Percentiles rank a stretch among this genome's conserved stretches.
These are phyloP conservation scores for Erucastrum elatum DNA, from an alignment of 345 rosid genomes.

Conservation along the genomic window DNA sequence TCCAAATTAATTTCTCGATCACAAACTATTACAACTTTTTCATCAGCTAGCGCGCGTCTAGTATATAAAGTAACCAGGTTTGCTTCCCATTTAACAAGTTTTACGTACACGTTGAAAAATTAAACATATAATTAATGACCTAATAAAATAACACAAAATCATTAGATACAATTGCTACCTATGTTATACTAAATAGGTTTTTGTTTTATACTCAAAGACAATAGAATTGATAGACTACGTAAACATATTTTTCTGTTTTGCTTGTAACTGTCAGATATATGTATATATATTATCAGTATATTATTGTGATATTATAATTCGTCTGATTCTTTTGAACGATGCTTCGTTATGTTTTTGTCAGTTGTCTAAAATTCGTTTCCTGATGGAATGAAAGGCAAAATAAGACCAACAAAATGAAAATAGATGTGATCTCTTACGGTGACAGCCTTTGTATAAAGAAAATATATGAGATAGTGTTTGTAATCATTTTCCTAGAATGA, in stretches of 20 bases:
- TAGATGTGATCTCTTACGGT: neutral
- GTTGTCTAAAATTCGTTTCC: constrained; percentile 6
- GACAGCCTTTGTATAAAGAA: constrained; percentile 26
- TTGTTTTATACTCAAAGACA: neutral
- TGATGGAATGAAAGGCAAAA: constrained; percentile 20
- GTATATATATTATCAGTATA: too few species aligned
- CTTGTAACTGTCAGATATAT: neutral
- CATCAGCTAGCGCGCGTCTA: neutral
- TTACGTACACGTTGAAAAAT: neutral
- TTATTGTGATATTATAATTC: neutral
- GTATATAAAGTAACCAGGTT: neutral
- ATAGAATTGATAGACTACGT: neutral
- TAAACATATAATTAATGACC: neutral
- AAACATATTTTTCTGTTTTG: neutral
- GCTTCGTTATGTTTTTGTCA: constrained; percentile 4
- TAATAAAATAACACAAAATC: neutral
- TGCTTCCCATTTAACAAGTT: neutral
- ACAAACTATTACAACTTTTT: neutral
- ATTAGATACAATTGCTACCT: neutral
- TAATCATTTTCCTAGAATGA: constrained; percentile 27
- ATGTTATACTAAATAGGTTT: neutral
- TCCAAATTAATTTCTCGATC: neutral
- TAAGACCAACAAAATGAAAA: neutral
- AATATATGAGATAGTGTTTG: constrained; percentile 30
- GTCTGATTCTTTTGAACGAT: neutral